These are phyloP conservation scores for Theileria luwenshuni DNA, from an alignment of 169 alveolate genomes.

Conservation along the genomic window DNA sequence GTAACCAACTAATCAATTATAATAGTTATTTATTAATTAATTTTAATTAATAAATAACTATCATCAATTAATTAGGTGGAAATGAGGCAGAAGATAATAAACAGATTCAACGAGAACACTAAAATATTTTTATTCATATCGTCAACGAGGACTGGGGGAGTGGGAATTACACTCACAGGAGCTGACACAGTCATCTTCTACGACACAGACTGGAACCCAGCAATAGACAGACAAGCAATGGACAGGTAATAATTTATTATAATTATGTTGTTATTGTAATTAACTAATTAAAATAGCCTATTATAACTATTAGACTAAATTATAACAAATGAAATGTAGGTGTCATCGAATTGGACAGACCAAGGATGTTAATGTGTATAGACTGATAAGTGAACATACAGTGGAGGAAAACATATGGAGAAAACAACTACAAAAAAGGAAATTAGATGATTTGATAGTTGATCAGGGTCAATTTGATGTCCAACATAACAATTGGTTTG, in stretches of 20 bases:
- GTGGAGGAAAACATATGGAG: constrained; percentile 97
- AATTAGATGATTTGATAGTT: constrained; percentile 94
- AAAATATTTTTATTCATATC: constrained; percentile 95
- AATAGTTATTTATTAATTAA: too few relatives aligned
- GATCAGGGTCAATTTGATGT: constrained; percentile 93
- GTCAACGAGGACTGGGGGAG: constrained; percentile 98
- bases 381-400: constrained; percentile 93
- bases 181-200: constrained; percentile 98
- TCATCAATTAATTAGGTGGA: constrained; percentile 84
- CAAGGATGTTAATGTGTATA: constrained; percentile 94
- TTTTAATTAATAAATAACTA: too few relatives aligned
- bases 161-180: constrained; percentile 96
- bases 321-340: constrained; percentile 12
- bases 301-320: too few relatives aligned
- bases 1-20: constrained; percentile 53
- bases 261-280: too few relatives aligned
- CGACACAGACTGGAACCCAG: constrained; percentile 99
- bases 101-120: constrained; percentile 91
- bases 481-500: constrained; percentile 69
- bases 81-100: constrained; percentile 93
- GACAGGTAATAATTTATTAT: constrained; percentile 82
- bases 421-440: constrained; percentile 94
- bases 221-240: constrained; percentile 98
- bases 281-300: too few relatives aligned
- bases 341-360: constrained; percentile 99